Conservation (phyloP, 75 land plant species). For the Isoetes taiwanensis region DNA sequence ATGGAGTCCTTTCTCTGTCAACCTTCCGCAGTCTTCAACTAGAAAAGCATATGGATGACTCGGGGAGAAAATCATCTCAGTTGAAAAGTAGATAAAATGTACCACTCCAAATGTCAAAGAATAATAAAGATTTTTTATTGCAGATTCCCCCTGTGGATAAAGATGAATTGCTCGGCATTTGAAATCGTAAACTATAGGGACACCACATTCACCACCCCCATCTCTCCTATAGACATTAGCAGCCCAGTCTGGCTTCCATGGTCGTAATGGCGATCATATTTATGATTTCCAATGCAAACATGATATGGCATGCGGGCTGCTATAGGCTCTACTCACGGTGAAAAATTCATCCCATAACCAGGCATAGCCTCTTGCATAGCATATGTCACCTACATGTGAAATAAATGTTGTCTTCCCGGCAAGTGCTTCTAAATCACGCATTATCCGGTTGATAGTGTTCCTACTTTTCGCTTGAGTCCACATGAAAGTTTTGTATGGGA, state of each 20-base stretch:
- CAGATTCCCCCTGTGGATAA: slow-evolving; percentile 13
- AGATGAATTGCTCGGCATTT: slow-evolving; percentile 27
- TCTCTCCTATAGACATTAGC: slow-evolving; percentile 16
- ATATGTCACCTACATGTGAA: slow-evolving; percentile 88
- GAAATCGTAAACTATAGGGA: slow-evolving; percentile 23
- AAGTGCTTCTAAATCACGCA: slow-evolving; percentile 55
- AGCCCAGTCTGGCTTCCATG: slow-evolving; percentile 28
- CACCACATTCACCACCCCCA: slow-evolving; percentile 37
- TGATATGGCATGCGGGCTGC: slow-evolving; percentile 65
- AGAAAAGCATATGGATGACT: slow-evolving; percentile 17
- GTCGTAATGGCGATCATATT: slow-evolving; percentile 50
- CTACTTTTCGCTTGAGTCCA: slow-evolving; percentile 69
- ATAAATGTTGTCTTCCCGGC: slow-evolving; percentile 56
- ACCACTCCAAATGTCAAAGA: slow-evolving; percentile 21
- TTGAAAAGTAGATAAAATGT: slow-evolving; percentile 26
- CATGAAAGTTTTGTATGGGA: slow-evolving; percentile 57
- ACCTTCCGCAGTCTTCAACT: slow-evolving; percentile 15
- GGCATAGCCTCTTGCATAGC: slow-evolving; percentile 81
- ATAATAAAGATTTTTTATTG: slow-evolving; percentile 21
- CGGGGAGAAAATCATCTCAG: slow-evolving; percentile 16
- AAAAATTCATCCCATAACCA: slow-evolving; percentile 91
- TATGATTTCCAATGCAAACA: slow-evolving; percentile 93
- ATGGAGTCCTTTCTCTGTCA: slow-evolving; percentile 19
- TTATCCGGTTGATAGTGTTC: slow-evolving; percentile 62
- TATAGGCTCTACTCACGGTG: slow-evolving; percentile 60